Evolutionary conservation across 306 rosid genomes (phyloP).

Genomic region (Quercus bicolor): DNA sequence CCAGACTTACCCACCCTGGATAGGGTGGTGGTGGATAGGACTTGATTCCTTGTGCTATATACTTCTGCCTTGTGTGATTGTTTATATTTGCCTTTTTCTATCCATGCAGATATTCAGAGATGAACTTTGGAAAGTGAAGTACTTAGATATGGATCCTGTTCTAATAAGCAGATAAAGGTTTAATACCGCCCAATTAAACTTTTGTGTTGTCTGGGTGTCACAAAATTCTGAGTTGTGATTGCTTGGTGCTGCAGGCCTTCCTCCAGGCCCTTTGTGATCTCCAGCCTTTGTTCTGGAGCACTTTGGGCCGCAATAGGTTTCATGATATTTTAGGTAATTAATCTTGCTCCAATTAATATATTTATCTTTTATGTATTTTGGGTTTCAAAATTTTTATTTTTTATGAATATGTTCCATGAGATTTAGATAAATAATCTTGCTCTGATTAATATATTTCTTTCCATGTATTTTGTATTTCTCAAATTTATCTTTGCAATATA

Average conservation of each 20-base stretch:
- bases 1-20: not conserved
- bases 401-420: conserved; percentile 46
- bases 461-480: not conserved
- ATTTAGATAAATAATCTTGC: conserved; percentile 49
- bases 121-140: conserved; percentile 85
- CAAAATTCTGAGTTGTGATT: conserved; percentile 33
- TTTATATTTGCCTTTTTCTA: conserved; percentile 12
- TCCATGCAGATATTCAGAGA: conserved; percentile 86
- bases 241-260: conserved; percentile 64
- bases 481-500: not conserved
- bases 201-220: conserved; percentile 18
- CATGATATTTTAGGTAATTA: conserved; percentile 59
- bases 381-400: not conserved
- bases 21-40: not conserved
- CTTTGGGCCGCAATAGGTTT: conserved; percentile 83
- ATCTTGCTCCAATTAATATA: not conserved
- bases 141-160: conserved; percentile 52
- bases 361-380: not conserved
- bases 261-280: conserved; percentile 75
- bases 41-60: not conserved
- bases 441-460: not conserved
- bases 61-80: conserved; percentile 3
- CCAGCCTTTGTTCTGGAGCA: conserved; percentile 70
- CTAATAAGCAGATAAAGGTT: conserved; percentile 69
- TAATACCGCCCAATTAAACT: conserved; percentile 14